Evolutionary conservation across 768 basidiomycete species (phyloP).

Genomic region (Tylopilus balloui): DNA sequence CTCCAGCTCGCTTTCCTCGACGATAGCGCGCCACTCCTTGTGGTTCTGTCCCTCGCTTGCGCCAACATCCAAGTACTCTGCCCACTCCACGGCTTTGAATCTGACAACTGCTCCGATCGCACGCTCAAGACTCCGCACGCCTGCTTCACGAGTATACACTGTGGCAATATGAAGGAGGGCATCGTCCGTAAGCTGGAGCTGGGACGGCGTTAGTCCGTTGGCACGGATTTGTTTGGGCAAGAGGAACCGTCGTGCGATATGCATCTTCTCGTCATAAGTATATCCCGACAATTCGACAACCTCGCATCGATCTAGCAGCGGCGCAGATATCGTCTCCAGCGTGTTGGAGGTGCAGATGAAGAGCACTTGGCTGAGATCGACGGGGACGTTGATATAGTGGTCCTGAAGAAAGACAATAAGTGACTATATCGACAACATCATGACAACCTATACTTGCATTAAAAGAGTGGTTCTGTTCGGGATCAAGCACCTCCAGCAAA

Average conservation of each 20-base stretch:
- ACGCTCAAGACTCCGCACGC: slow-evolving; percentile 86
- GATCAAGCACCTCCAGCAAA: slow-evolving; percentile 87
- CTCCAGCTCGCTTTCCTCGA: slow-evolving; percentile 74
- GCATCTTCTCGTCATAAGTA: slow-evolving; percentile 87
- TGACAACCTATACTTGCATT: slow-evolving; percentile 43
- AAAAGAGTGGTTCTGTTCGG: slow-evolving; percentile 86
- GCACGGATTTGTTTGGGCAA: slow-evolving; percentile 82
- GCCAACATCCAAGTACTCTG: slow-evolving; percentile 47
- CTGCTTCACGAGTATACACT: slow-evolving; percentile 85
- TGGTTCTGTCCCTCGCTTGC: slow-evolving; percentile 18
- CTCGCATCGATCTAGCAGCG: slow-evolving; percentile 87
- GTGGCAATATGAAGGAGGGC: slow-evolving; percentile 70
- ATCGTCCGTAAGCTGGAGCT: slow-evolving; percentile 63
- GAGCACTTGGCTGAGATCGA: slow-evolving; percentile 82
- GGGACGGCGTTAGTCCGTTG: slow-evolving; percentile 63
- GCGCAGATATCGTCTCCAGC: slow-evolving; percentile 83
- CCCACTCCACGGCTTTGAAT: slow-evolving; percentile 89
- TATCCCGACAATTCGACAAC: slow-evolving; percentile 81
- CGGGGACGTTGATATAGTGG: slow-evolving; percentile 86
- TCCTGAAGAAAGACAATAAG: slow-evolving; percentile 46
- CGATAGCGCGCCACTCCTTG: slow-evolving; percentile 51
- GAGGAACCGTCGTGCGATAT: slow-evolving; percentile 83
- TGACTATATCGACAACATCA: background rate
- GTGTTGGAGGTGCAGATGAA: slow-evolving; percentile 94
- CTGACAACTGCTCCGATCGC: slow-evolving; percentile 86